Conservation (phyloP, 768 basidiomycete genomes). For the Leccinum subtestaceum region DNA sequence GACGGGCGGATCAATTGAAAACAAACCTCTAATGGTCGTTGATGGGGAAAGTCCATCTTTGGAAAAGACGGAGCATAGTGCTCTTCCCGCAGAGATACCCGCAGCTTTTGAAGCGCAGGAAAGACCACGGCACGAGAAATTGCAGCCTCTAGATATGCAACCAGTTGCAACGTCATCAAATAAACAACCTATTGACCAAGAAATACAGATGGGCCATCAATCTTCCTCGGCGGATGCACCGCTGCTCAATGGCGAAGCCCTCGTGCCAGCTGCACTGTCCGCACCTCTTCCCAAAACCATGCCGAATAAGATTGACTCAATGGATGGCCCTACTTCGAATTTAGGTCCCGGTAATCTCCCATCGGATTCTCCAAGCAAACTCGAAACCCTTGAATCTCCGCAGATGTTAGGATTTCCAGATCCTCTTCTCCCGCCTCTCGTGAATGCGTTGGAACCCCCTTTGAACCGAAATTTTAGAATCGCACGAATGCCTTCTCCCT, state of each 20-base stretch:
- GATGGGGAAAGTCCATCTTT: neutral
- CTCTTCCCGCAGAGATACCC: neutral
- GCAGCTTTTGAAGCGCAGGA: neutral
- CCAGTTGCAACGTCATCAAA: neutral
- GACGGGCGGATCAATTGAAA: neutral
- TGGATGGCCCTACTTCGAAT: neutral
- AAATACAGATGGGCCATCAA: neutral
- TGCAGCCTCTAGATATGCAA: neutral
- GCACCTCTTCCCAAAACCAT: neutral
- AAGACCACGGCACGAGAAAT: neutral
- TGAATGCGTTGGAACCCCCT: constrained; percentile 12
- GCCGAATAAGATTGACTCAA: neutral
- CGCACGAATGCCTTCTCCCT: neutral
- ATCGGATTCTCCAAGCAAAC: neutral
- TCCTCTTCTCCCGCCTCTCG: constrained; percentile 13
- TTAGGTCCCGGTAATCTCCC: neutral
- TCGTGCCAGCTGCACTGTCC: neutral
- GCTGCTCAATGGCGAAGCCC: neutral
- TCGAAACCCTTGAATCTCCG: neutral
- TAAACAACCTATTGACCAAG: neutral
- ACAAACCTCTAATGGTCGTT: constrained; percentile 1
- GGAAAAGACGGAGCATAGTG: neutral
- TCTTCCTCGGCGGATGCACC: neutral
- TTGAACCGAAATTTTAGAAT: constrained; percentile 20
- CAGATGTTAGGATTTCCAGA: neutral